These are phyloP conservation scores for Macroventuria anomochaeta DNA, from an alignment of 2,329 filamentous ascomycete genomes.

Conservation along the genomic window DNA sequence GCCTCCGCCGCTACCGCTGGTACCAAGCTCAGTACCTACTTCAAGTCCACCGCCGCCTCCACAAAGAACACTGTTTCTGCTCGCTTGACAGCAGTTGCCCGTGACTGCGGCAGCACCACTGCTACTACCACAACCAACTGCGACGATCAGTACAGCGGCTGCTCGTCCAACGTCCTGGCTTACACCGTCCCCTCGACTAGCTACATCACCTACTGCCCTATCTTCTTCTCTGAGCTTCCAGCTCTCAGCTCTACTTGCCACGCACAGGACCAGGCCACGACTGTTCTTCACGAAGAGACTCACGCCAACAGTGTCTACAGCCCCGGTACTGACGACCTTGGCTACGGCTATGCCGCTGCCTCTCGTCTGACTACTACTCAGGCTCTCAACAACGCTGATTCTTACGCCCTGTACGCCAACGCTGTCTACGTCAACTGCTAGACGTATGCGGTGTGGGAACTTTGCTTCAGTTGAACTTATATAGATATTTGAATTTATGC, in stretches of 20 bases:
- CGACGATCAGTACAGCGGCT: constrained; percentile 62
- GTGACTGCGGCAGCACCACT: constrained; percentile 61
- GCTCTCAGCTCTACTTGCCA: constrained; percentile 62
- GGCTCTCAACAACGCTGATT: constrained; percentile 70
- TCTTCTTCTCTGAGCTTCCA: constrained; percentile 64
- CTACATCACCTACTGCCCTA: constrained; percentile 67
- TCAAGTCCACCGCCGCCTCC: constrained; percentile 62
- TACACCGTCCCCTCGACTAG: constrained; percentile 64
- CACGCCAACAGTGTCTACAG: constrained; percentile 63
- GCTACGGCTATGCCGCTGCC: constrained; percentile 62
- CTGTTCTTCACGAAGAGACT: constrained; percentile 70
- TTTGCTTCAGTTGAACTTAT: too few relatives aligned
- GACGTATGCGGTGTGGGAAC: background rate
- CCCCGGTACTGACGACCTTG: constrained; percentile 63
- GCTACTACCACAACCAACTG: constrained; percentile 65
- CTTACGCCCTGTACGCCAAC: constrained; percentile 62
- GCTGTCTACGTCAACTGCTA: constrained; percentile 42
- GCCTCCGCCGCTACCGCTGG: constrained; percentile 55
- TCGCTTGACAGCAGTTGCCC: constrained; percentile 53
- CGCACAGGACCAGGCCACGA: constrained; percentile 69
- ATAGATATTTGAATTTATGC: background rate
- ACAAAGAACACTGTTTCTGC: constrained; percentile 49
- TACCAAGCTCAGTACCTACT: constrained; percentile 66
- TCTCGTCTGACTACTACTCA: constrained; percentile 55
- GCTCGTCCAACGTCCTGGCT: constrained; percentile 59